These are phyloP conservation scores for Plasmodium malariae DNA, from an alignment of 169 alveolate genomes.

Conservation along the genomic window DNA sequence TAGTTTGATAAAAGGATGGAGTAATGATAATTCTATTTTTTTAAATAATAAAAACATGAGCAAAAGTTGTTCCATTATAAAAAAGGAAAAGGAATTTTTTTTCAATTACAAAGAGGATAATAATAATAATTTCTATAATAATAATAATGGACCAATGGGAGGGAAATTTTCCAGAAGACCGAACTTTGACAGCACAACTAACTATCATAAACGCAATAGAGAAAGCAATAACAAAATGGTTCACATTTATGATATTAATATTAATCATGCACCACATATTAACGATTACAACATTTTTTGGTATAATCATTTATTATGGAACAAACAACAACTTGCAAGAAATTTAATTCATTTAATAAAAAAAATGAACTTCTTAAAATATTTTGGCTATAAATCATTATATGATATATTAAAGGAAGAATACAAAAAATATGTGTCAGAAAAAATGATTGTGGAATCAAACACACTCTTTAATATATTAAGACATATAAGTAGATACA, in stretches of 20 bases:
- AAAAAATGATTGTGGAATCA: conserved; percentile 24
- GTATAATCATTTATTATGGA: not conserved
- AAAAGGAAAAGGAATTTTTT: conserved; percentile 24
- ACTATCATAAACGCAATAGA: not conserved
- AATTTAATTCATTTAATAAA: conserved; percentile 26
- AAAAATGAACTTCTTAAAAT: conserved; percentile 11
- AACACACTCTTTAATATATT: conserved; percentile 28
- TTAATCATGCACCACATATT: no score
- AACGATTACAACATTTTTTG: not conserved
- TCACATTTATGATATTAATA: no score
- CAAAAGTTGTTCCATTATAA: conserved; percentile 17
- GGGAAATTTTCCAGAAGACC: not conserved
- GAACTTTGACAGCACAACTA: not conserved
- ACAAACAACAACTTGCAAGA: not conserved
- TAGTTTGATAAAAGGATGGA: not conserved
- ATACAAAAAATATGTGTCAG: not conserved
- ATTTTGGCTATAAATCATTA: conserved; percentile 49
- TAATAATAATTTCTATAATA: no score
- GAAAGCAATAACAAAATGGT: not conserved
- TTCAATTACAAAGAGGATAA: no score
- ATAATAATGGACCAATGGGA: no score
- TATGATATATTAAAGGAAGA: conserved; percentile 51
- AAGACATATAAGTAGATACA: conserved; percentile 41
- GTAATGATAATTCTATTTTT: conserved; percentile 6
- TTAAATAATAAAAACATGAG: not conserved